phyloP scores from a whole-genome alignment of 2,329 filamentous ascomycete species.

The Penicillium sp. region DNA sequence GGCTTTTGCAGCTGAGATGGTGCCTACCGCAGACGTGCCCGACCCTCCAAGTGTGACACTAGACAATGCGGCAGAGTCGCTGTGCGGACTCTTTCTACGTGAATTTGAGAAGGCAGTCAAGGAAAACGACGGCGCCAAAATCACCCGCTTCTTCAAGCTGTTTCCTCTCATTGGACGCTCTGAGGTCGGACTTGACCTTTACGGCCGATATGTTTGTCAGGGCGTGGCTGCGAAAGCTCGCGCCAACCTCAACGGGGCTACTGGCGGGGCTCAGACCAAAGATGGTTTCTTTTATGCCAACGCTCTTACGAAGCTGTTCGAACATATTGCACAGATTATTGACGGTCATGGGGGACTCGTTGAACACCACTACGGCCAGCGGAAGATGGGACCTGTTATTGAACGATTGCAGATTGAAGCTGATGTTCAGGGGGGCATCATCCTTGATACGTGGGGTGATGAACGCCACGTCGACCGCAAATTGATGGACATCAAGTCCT shows the following conservation, averaged over 20 bases:
- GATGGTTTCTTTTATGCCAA: constrained; percentile 91
- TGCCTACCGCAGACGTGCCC: constrained; percentile 93
- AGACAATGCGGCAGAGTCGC: constrained; percentile 80
- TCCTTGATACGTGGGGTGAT: constrained; percentile 93
- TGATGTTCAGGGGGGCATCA: constrained; percentile 92
- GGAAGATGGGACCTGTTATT: constrained; percentile 93
- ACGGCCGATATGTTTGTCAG: constrained; percentile 93
- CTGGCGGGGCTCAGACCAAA: constrained; percentile 60
- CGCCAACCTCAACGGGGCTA: constrained; percentile 71
- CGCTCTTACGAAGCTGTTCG: constrained; percentile 86
- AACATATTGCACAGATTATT: constrained; percentile 96
- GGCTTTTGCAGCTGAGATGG: constrained; percentile 85
- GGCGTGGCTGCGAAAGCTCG: constrained; percentile 85
- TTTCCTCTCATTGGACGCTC: constrained; percentile 91
- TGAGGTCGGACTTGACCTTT: constrained; percentile 88
- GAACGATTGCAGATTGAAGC: constrained; percentile 91
- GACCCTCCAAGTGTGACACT: constrained; percentile 87
- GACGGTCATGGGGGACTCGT: constrained; percentile 89
- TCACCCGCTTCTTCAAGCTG: constrained; percentile 96
- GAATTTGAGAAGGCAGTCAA: constrained; percentile 92
- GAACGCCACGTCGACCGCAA: constrained; percentile 81
- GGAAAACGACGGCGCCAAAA: constrained; percentile 82
- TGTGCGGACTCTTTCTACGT: constrained; percentile 86
- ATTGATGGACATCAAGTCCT: constrained; percentile 93
- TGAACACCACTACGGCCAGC: constrained; percentile 87